A percentile compares a stretch with the other conserved stretches of the same genome.
Evolutionary conservation across 225 moss, liverwort and hornwort genomes (phyloP).

Genomic region (Bryum argenteum): DNA sequence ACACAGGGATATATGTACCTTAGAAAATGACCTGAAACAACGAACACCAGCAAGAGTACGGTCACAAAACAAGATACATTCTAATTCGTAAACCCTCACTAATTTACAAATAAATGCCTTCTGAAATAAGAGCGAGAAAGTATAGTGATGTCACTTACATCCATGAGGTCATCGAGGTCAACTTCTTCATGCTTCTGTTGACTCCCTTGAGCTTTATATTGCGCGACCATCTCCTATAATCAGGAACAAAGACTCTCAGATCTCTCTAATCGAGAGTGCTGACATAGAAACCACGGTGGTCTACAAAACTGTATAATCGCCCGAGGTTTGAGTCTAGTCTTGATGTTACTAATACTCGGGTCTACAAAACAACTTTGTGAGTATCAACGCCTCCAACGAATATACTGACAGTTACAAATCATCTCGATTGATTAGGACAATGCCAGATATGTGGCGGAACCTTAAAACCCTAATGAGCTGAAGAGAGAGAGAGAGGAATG

Average conservation of each 20-base stretch:
- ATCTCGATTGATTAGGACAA: neutral
- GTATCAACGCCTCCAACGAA: too few species aligned
- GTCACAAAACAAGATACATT: neutral
- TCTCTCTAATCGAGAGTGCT: neutral
- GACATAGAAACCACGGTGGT: too few species aligned
- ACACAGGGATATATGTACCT: neutral
- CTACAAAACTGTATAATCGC: too few species aligned
- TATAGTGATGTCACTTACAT: constrained; percentile 46
- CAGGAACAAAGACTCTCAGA: constrained; percentile 1
- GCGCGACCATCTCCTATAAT: constrained; percentile 78
- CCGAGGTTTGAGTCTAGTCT: too few species aligned
- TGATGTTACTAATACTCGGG: too few species aligned
- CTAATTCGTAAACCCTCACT: neutral
- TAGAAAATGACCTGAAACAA: neutral
- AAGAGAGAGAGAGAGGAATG: too few species aligned
- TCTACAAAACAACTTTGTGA: too few species aligned
- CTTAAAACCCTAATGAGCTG: too few species aligned
- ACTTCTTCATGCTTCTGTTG: constrained; percentile 71
- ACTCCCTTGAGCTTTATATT: constrained; percentile 58
- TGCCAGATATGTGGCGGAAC: neutral
- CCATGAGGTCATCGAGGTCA: constrained; percentile 94
- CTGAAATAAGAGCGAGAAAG: neutral
- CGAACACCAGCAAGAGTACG: neutral
- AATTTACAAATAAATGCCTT: neutral
- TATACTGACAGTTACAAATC: too few species aligned